Evolutionary conservation across 2,329 filamentous ascomycete genomes (phyloP), one percentile per base, ranked within the genome.

Genomic region (Akanthomyces lecanii): DNA sequence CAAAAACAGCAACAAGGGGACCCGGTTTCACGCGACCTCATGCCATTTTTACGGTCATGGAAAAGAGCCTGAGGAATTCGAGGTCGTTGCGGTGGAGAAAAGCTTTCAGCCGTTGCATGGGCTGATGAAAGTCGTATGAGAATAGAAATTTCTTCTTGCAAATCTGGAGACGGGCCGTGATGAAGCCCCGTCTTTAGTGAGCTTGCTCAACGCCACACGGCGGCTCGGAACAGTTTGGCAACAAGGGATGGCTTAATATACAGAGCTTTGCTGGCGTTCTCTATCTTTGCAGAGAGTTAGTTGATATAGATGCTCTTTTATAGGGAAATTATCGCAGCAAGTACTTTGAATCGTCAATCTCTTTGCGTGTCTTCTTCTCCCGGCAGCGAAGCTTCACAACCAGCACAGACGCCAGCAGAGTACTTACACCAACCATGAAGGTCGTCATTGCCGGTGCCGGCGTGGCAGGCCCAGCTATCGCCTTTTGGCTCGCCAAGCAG

Each of bases 71-170:
- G 11, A 30, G 23, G 3, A 45, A 16, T 45, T 18, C 16, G 45
- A 51, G 11, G 23, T 10, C 33, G 36, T 21, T 28, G 36, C 4
- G 33, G 56, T 59, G 56, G 56, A 23, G 56, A 40, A 51, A 16
- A 23, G 33, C 45, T 33, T 47, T 59, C 4, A 36, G 30, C 44
- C 55, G 30, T 50, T 23, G 5, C 28, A 40, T 58, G 56, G 47
- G 33, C 56, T 59, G 56, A 59, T 44, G 33, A 59, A 59, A 59
- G 36, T 59, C 56, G 56, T 59, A 59, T 51, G 56, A 59, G 56
- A 21, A 51, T 59, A 18, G 33, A 21, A 51, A 33, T 30, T 59
- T 55, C 14, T 55, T 56, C 23, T 33, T 23, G 44, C 21, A 40
- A 59, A 51, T 59, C 45, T 36, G 56, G 45, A 59, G 45, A 42